These are phyloP conservation scores for Tolypocladium amazonense DNA, from an alignment of 2,329 filamentous ascomycete genomes.

Conservation along the genomic window DNA sequence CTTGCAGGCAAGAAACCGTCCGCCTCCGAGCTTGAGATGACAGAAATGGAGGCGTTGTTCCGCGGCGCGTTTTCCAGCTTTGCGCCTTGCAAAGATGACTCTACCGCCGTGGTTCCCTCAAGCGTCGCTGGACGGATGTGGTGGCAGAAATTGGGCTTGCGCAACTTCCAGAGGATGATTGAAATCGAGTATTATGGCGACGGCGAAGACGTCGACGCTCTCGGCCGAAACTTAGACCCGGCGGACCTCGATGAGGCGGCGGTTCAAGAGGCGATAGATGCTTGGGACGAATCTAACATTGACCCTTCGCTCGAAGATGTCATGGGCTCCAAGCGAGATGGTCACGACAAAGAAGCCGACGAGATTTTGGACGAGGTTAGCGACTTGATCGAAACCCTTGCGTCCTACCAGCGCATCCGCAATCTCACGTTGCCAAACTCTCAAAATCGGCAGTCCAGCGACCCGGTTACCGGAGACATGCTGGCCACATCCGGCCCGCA, in stretches of 20 bases:
- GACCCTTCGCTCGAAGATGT: conserved; percentile 47
- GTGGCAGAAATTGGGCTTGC: conserved; percentile 64
- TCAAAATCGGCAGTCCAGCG: conserved; percentile 47
- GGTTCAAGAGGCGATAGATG: conserved; percentile 43
- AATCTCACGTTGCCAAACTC: conserved; percentile 58
- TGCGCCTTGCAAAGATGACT: conserved; percentile 65
- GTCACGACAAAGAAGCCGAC: conserved; percentile 57
- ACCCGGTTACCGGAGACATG: conserved; percentile 57
- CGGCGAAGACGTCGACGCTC: conserved; percentile 24
- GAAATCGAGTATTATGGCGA: conserved; percentile 38
- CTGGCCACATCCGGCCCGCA: conserved; percentile 55
- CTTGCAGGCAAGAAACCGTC: conserved; percentile 49
- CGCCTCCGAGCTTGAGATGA: conserved; percentile 44
- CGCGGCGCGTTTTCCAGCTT: conserved; percentile 71
- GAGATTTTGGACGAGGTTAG: conserved; percentile 64
- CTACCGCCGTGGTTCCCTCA: conserved; percentile 58
- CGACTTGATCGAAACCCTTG: conserved; percentile 64
- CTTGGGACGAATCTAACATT: conserved; percentile 46
- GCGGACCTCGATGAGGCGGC: conserved; percentile 39
- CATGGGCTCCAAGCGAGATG: conserved; percentile 39
- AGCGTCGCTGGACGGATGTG: conserved; percentile 59
- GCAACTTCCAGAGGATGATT: conserved; percentile 53
- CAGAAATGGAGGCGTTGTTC: conserved; percentile 65
- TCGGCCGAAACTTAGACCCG: conserved; percentile 17
- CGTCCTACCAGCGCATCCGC: conserved; percentile 71